phyloP scores from a whole-genome alignment of 2,329 filamentous ascomycete species.

The Capronia epimyces region DNA sequence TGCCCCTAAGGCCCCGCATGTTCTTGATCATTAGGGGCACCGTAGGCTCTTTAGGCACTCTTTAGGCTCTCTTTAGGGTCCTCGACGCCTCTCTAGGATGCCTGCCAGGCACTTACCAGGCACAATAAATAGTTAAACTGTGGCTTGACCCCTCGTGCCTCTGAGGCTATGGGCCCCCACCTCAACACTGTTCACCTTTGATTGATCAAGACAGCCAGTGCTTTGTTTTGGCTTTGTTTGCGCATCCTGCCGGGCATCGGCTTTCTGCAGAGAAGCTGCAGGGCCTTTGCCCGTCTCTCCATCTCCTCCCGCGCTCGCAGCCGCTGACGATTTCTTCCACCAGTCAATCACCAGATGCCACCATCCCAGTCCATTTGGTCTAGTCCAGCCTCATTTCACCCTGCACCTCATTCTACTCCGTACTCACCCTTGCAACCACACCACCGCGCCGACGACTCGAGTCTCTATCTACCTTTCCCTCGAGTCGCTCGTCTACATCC shows the following conservation, averaged over 20 bases:
- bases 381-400: constrained; percentile 16
- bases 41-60: too few relatives aligned
- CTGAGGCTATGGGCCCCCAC: background rate
- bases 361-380: background rate
- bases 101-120: too few relatives aligned
- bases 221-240: constrained; percentile 5
- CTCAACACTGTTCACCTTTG: background rate
- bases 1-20: too few relatives aligned
- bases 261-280: background rate
- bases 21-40: too few relatives aligned
- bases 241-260: background rate
- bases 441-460: background rate
- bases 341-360: background rate
- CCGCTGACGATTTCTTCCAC: constrained; percentile 12
- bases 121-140: background rate
- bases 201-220: background rate
- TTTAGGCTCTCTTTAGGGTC: too few relatives aligned
- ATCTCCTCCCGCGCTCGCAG: constrained; percentile 6
- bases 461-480: background rate
- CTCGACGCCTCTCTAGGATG: too few relatives aligned
- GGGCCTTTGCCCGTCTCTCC: background rate
- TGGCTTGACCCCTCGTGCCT: too few relatives aligned
- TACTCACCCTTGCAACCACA: constrained; percentile 2
- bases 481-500: background rate
- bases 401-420: constrained; percentile 1